phyloP scores from a whole-genome alignment of 2,329 filamentous ascomycete species.

The Zymoseptoria pseudotritici region DNA sequence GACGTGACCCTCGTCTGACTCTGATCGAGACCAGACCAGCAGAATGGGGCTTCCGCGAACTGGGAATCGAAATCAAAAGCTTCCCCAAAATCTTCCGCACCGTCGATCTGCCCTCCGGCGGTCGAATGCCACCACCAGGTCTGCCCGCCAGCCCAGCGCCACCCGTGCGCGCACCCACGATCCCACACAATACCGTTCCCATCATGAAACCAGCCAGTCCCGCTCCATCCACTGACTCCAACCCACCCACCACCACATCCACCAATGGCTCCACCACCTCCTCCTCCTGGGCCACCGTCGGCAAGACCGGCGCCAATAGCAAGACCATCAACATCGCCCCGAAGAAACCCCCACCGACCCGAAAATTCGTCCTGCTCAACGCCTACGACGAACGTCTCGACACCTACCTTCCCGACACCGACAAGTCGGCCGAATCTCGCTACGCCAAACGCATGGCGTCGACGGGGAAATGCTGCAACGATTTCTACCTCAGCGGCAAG shows the following conservation, averaged over 20 bases:
- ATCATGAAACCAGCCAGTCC: slow-evolving; percentile 16
- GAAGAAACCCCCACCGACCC: slow-evolving; percentile 23
- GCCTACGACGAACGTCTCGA: slow-evolving; percentile 38
- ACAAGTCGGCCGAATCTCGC: slow-evolving; percentile 22
- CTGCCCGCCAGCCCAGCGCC: slow-evolving; percentile 2
- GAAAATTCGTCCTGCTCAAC: slow-evolving; percentile 36
- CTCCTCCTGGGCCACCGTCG: slow-evolving; percentile 35
- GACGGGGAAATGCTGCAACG: slow-evolving; percentile 32
- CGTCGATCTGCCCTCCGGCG: slow-evolving; percentile 21
- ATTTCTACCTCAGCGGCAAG: slow-evolving; percentile 30
- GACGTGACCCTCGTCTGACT: slow-evolving; percentile 30
- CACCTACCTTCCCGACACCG: slow-evolving; percentile 27
- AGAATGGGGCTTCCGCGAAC: slow-evolving; percentile 34
- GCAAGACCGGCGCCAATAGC: slow-evolving; percentile 29
- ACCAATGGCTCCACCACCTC: slow-evolving; percentile 12
- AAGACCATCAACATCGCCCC: slow-evolving; percentile 35
- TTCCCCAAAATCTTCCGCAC: slow-evolving; percentile 38
- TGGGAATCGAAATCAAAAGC: slow-evolving; percentile 35
- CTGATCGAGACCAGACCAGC: slow-evolving; percentile 39
- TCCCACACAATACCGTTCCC: slow-evolving; percentile 8
- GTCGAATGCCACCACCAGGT: not conserved
- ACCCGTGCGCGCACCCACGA: slow-evolving; percentile 12
- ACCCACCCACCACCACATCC: slow-evolving; percentile 1
- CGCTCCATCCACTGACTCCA: slow-evolving; percentile 8
- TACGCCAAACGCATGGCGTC: slow-evolving; percentile 24